Base-by-base conservation (phyloP, 2,329 filamentous ascomycete species). In the Sporothrix luriei region DNA sequence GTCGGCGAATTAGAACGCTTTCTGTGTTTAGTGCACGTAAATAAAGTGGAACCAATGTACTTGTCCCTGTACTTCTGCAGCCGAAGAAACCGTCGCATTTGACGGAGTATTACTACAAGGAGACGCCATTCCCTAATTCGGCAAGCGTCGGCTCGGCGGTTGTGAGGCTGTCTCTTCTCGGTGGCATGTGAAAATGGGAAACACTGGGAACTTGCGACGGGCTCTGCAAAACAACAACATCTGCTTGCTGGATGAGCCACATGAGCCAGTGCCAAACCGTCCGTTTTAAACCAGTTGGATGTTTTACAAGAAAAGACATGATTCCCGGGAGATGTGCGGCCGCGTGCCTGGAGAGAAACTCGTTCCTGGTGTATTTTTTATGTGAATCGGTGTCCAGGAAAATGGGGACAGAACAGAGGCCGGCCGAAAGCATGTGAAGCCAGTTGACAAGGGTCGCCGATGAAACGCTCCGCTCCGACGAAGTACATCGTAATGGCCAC, bases 141-240 rank as follows among this genome's bases (percentile, higher is more conserved):
- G 67, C 67, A 68, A 61, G 67, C 67, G 67, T 61, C 66, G 66
- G 66, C 49, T 68, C 52, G 40, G 52, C 43, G 43, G 48, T 21
- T 26, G 40, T 43, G 52, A 26, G 43, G 48, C n/a, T 26, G 40
- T 43, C 1, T 16, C 19, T 16, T 21, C 66, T 54, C 67, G 67
- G 67, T 64, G 54, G 54, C 68, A 69, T 65, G 68, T 62, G 59
- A 69, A 14, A 62, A 43, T 49, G 66, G 55, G 43, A 59, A 59
- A 59, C 52, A 55, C 13, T 26, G 33, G 33, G 55, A 59, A 19
- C 55, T 16, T 26, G 24, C 49, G 19, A 49, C 6, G 33, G 33
- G 33, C 5, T 5, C 43, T 48, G 13, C 14, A 48, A 46, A 48
- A 48, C 43, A 16, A 14, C n/a, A n/a, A n/a, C n/a, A n/a, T n/a